phyloP scores from a whole-genome alignment of 116 monocot genomes.

The Dioscorea cayenensis region DNA sequence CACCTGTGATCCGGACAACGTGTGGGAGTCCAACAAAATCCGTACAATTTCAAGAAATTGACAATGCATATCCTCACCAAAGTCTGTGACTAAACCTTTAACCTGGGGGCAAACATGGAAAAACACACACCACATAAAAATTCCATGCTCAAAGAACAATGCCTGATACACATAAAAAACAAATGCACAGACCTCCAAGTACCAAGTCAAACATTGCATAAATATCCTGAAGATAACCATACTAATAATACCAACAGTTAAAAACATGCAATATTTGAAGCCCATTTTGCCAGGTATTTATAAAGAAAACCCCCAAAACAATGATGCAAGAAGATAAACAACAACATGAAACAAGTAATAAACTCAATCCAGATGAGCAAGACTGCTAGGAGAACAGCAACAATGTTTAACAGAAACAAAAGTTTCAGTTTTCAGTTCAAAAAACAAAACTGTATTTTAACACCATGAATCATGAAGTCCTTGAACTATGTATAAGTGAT shows the following conservation, averaged over 20 bases:
- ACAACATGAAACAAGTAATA: not conserved
- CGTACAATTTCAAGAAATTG: slow-evolving; percentile 96
- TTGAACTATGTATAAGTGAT: no score
- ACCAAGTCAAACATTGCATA: not conserved
- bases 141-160: not conserved
- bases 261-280: no score
- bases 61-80: slow-evolving; percentile 81
- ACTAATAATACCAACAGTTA: no score
- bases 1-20: slow-evolving; percentile 65
- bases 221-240: not conserved
- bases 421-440: not conserved
- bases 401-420: not conserved
- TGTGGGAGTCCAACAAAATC: slow-evolving; percentile 66
- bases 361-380: not conserved
- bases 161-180: not conserved
- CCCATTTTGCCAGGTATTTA: no score
- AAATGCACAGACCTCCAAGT: not conserved
- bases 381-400: not conserved
- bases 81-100: slow-evolving; percentile 78
- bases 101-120: slow-evolving; percentile 31
- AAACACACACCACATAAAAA: not conserved
- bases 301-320: not conserved
- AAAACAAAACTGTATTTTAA: no score
- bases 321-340: not conserved
- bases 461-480: no score